phyloP scores from a whole-genome alignment of 108 stramenopile species.

The Nannochloropsis salina region DNA sequence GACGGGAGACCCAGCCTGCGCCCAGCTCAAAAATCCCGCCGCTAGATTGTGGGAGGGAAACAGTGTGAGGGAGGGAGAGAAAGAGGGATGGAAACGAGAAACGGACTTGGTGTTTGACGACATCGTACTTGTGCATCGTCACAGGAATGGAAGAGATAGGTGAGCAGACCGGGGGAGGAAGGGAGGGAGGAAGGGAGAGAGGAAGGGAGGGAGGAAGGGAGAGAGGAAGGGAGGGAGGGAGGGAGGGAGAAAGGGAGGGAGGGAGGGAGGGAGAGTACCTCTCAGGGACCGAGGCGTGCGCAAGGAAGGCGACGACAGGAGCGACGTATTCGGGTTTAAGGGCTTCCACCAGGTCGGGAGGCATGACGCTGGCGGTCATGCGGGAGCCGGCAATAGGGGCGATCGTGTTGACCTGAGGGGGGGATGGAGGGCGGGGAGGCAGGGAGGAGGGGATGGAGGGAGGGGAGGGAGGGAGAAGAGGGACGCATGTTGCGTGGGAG shows the following conservation, averaged over 20 bases:
- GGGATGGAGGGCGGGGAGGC: not conserved
- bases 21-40: constrained; percentile 35
- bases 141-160: not conserved
- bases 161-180: not conserved
- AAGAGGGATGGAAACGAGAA: not conserved
- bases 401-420: constrained; percentile 42
- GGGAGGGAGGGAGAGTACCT: not conserved
- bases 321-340: constrained; percentile 45
- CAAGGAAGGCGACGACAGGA: constrained; percentile 47
- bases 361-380: constrained; percentile 49
- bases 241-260: not conserved
- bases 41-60: constrained; percentile 14
- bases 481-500: not conserved
- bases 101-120: too few species aligned
- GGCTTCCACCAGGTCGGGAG: constrained; percentile 38
- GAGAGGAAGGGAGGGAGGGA: not conserved
- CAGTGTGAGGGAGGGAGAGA: not conserved
- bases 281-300: constrained; percentile 27
- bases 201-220: not conserved
- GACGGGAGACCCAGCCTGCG: constrained; percentile 34
- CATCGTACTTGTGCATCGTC: too few species aligned
- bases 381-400: constrained; percentile 43
- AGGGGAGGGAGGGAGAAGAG: not conserved
- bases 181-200: not conserved
- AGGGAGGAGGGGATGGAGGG: not conserved